Percentiles rank a stretch among this genome's conserved stretches.
Evolutionary conservation across 441 rosid species (phyloP).

Genomic region (Kokia cookei): DNA sequence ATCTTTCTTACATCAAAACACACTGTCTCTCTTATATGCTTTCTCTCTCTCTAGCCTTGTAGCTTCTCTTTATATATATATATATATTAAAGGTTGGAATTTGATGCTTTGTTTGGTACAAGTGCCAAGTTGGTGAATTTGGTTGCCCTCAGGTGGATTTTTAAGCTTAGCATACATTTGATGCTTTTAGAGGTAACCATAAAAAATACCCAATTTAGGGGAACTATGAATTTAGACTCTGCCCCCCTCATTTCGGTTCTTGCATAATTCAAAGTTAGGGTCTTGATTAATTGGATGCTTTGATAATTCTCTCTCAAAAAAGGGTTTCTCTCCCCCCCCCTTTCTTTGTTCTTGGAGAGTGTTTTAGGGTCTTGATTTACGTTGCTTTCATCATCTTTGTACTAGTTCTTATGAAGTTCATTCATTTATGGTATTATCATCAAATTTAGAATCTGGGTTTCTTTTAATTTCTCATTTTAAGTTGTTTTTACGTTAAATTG

Average conservation of each 20-base stretch:
- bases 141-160: slow-evolving; percentile 28
- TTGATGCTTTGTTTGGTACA: slow-evolving; percentile 45
- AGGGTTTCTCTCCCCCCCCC: slow-evolving; percentile 27
- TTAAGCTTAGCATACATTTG: slow-evolving; percentile 47
- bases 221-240: slow-evolving; percentile 31
- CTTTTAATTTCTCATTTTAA: not conserved
- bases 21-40: slow-evolving; percentile 9
- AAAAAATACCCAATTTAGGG: slow-evolving; percentile 26
- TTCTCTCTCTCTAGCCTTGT: slow-evolving; percentile 29
- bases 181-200: slow-evolving; percentile 28
- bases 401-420: slow-evolving; percentile 8
- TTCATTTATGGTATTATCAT: not conserved
- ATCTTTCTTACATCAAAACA: slow-evolving; percentile 6
- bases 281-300: slow-evolving; percentile 55
- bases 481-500: not conserved
- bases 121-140: slow-evolving; percentile 38
- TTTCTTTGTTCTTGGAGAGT: slow-evolving; percentile 15
- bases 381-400: not conserved
- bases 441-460: not conserved
- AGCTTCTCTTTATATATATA: slow-evolving; percentile 3
- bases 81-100: slow-evolving; percentile 46
- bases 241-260: slow-evolving; percentile 27
- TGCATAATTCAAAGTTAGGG: slow-evolving; percentile 32
- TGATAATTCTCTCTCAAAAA: slow-evolving; percentile 36
- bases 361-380: slow-evolving; percentile 14